Conservation (phyloP, 2,329 filamentous ascomycete species). For the Ascochyta koolunga region DNA sequence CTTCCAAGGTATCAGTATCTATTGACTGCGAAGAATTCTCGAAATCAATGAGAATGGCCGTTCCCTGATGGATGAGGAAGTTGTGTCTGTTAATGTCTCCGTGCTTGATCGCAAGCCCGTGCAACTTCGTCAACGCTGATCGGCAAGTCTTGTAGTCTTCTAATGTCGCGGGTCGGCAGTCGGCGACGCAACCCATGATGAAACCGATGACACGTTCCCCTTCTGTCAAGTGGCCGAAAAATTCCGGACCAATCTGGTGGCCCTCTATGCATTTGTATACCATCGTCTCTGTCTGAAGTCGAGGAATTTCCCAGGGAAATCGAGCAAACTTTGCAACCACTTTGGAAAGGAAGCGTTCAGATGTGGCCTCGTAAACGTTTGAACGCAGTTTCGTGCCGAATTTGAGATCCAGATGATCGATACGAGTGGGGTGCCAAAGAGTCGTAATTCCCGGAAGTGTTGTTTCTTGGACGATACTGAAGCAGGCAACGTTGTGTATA, state of each 20-base stretch:
- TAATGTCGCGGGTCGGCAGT: not conserved
- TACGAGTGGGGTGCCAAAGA: not conserved
- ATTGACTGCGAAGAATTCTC: not conserved
- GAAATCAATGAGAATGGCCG: not conserved
- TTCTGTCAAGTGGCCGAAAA: not conserved
- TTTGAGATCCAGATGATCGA: not conserved
- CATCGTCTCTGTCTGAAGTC: not conserved
- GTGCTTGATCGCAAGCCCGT: not conserved
- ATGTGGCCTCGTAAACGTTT: not conserved
- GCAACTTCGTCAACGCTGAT: not conserved
- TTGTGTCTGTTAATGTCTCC: not conserved
- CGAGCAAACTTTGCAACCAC: not conserved
- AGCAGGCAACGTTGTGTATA: not conserved
- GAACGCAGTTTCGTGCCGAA: not conserved
- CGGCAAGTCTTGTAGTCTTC: not conserved
- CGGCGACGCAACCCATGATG: not conserved
- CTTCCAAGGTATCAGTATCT: not conserved
- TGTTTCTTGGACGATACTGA: not conserved
- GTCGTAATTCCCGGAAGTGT: not conserved
- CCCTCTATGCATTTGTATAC: not conserved
- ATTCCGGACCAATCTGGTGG: not conserved
- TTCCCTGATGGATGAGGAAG: not conserved
- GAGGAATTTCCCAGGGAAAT: not conserved
- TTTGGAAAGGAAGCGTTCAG: not conserved
- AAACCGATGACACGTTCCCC: not conserved